These are phyloP conservation scores for Lasiodiplodia citricola DNA, from an alignment of 2,329 filamentous ascomycete genomes.

Conservation along the genomic window DNA sequence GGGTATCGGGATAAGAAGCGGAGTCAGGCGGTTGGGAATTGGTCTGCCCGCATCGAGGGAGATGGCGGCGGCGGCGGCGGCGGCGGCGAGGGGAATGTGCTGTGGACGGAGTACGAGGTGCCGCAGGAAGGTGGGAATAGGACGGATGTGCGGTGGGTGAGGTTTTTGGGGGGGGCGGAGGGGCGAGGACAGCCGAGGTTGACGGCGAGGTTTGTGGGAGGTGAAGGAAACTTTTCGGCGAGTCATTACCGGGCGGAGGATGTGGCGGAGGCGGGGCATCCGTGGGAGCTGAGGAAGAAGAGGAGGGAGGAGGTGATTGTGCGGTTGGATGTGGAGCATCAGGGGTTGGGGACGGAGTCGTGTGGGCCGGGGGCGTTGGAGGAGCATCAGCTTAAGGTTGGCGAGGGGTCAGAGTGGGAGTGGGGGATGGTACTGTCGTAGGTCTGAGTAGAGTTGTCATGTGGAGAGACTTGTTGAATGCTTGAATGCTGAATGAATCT, in stretches of 20 bases:
- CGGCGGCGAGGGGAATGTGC: slow-evolving; percentile 34
- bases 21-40: slow-evolving; percentile 50
- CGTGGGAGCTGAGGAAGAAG: slow-evolving; percentile 60
- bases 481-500: no score
- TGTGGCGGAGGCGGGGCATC: slow-evolving; percentile 66
- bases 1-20: slow-evolving; percentile 61
- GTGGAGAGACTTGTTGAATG: no score
- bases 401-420: neutral
- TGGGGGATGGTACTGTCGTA: neutral
- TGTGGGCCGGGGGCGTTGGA: slow-evolving; percentile 56
- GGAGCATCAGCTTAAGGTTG: neutral
- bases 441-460: no score
- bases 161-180: slow-evolving; percentile 46
- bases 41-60: neutral
- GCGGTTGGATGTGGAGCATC: slow-evolving; percentile 65
- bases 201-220: neutral
- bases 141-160: slow-evolving; percentile 64
- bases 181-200: neutral
- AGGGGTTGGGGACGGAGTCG: slow-evolving; percentile 66
- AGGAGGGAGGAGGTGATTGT: slow-evolving; percentile 62
- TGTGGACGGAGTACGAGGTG: slow-evolving; percentile 67
- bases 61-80: no score
- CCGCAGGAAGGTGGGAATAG: slow-evolving; percentile 72
- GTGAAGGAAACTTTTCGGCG: neutral
- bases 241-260: neutral